phyloP scores from a whole-genome alignment of 208 protist genomes.

The Sergeia podlipaevii region DNA sequence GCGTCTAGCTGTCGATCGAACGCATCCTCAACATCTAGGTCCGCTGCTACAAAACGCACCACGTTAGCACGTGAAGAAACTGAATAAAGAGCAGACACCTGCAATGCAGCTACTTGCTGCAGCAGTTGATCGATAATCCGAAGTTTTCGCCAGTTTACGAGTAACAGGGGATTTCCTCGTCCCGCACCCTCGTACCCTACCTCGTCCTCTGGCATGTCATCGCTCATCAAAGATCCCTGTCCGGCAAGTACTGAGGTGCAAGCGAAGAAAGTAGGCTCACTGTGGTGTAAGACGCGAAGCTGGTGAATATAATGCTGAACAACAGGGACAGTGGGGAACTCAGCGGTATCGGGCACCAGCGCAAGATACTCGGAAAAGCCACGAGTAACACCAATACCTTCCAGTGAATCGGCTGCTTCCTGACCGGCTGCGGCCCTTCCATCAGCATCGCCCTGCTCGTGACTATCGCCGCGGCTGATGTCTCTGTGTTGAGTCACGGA shows the following conservation, averaged over 20 bases:
- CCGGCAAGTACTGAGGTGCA: slow-evolving; percentile 11
- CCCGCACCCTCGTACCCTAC: no score
- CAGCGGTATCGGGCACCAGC: slow-evolving; percentile 28
- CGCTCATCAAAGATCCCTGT: slow-evolving; percentile 6
- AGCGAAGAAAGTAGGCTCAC: slow-evolving; percentile 37
- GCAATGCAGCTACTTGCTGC: slow-evolving; percentile 19
- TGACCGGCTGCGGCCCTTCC: not conserved
- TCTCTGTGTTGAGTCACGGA: not conserved
- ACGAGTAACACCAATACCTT: slow-evolving; percentile 6
- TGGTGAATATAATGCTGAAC: slow-evolving; percentile 36
- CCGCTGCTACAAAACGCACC: slow-evolving; percentile 14
- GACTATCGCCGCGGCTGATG: not conserved
- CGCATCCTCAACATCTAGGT: slow-evolving; percentile 19
- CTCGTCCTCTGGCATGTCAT: no score
- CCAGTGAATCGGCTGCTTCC: no score
- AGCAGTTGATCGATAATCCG: slow-evolving; percentile 36
- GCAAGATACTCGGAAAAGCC: slow-evolving; percentile 35
- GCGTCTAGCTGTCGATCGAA: slow-evolving; percentile 33
- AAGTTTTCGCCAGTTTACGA: slow-evolving; percentile 63
- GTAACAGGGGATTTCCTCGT: no score
- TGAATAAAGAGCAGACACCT: slow-evolving; percentile 32
- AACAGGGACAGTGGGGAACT: slow-evolving; percentile 41
- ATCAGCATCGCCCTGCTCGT: not conserved
- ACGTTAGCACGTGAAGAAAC: slow-evolving; percentile 20
- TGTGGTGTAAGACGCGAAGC: slow-evolving; percentile 22